Base-by-base conservation (phyloP, 768 basidiomycete species). In the Boletus subcaerulescens region DNA sequence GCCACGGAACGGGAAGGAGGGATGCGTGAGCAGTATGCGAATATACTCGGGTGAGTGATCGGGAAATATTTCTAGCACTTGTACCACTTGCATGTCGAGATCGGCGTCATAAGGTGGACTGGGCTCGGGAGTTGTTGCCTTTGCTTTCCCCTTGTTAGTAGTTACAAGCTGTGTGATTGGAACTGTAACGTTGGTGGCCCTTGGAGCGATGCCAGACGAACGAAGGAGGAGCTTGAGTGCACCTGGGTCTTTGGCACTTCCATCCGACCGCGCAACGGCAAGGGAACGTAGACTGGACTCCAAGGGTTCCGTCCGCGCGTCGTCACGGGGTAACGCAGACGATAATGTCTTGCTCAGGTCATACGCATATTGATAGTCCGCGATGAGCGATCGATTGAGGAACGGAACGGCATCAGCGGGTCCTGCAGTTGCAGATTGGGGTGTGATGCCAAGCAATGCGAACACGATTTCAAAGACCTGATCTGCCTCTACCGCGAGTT, bases 61-160 rank as follows among this genome's bases (percentile, higher is more conserved):
- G 0, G 91, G 88, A 35, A 94, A 74, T 57, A 93, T 83, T 58
- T 91, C 91, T 13, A 89, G 76, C 12, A 93, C 83, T 60, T 91
- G 86, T 0, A 80, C 75, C 26, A 89, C 74, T 48, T 85, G 80
- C 22, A 79, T 50, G 50, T 88, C 84, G 18, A 87, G 65, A 57
- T 77, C 77, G 20, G 71, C 68, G 51, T 82, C 76, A 8, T 65
- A 49, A 10, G 50, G 58, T 15, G 60, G 50, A 3, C 45, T 39
- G 22, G 54, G 22, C 42, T 53, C 33, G 12, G 66, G 60, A 5
- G 62, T 52, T 3, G 24, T 57, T 22, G 53, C 71, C 61, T 73
- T 80, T 42, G 63, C 72, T 68, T 84, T 83, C 2, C 75, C 78
- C 60, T 78, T 78, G 32, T 43, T 40, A 3, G 10, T 41, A 2